Evolutionary conservation across 164 flowering plant species (phyloP), one percentile per base, ranked within the genome.

Genomic region (Kalanchoe fedtschenkoi): DNA sequence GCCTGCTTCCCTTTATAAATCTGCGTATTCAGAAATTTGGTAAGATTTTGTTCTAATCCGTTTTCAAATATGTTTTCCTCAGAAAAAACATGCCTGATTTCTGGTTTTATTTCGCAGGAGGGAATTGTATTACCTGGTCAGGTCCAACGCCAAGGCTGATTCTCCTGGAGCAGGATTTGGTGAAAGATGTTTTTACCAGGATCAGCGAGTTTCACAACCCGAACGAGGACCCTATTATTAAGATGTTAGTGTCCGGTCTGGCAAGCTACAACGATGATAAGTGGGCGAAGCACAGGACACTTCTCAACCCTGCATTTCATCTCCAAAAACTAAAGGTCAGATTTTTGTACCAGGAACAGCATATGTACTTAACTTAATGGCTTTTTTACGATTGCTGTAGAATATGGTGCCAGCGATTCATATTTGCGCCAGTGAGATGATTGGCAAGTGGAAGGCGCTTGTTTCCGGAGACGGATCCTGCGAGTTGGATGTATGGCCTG

Each of bases 401-500:
- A 37, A 24, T 37, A 61, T 61, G 51, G 43, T 39, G 5, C 34
- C 63, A 41, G 63, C 51, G 4, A 38, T 61, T 61, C 30, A 37
- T 26, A 16, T 22, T 35, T 35, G 63, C n/a, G 8, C 33, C 21
- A 6, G 14, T 13, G 63, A 61, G 33, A 61, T 61, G 63, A 14
- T 61, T n/a, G 39, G 33, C 34, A 39, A 26, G 11, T 61, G 63
- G 63, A 47, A 39, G 51, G 28, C 13, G 4, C 19, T 61, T 13
- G 46, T 28, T 22, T 61, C 46, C 10, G 65, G 33, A 13, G 39
- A 43, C 1, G 70, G 65, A 21, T 34, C 68, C 0, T 19, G 60
- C 28, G 75, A 74, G 64, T 30, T 74, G 44, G 77, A 76, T 42
- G 69, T 74, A 54, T 69, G 64, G 67, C 62, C 67, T 21, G 65